phyloP scores from a whole-genome alignment of 805 yeast species.

The Candida taoyuanica region DNA sequence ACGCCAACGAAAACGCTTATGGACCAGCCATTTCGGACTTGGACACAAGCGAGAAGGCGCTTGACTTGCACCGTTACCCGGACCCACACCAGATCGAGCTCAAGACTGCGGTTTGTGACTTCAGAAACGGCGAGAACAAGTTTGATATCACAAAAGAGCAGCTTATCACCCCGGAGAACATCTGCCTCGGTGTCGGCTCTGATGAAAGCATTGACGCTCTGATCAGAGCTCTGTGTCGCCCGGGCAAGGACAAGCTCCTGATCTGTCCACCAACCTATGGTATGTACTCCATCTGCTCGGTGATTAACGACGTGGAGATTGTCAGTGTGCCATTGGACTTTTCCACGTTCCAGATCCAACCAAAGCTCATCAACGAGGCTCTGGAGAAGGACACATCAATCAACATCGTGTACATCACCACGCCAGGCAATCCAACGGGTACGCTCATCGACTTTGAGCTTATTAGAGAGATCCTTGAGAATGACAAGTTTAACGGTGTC shows the following conservation, averaged over 20 bases:
- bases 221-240: constrained; percentile 78
- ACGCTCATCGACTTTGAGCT: constrained; percentile 46
- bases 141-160: constrained; percentile 23
- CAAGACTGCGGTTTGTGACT: constrained; percentile 64
- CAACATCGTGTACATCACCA: constrained; percentile 77
- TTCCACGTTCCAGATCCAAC: constrained; percentile 58
- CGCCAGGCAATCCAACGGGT: constrained; percentile 98
- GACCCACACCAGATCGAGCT: constrained; percentile 89
- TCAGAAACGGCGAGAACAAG: constrained; percentile 53
- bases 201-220: constrained; percentile 92
- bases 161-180: constrained; percentile 53
- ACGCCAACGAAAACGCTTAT: constrained; percentile 94
- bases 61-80: constrained; percentile 85
- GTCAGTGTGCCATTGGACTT: constrained; percentile 72
- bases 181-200: constrained; percentile 94
- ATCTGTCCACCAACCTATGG: constrained; percentile 96
- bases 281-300: constrained; percentile 90
- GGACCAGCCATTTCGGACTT: constrained; percentile 68
- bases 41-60: constrained; percentile 38
- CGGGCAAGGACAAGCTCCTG: constrained; percentile 77
- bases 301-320: constrained; percentile 79
- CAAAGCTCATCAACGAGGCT: constrained; percentile 46
- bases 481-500: constrained; percentile 62
- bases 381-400: constrained; percentile 55
- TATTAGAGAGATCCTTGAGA: constrained; percentile 43